Evolutionary conservation across 2,329 filamentous ascomycete genomes (phyloP).

Genomic region (Anthostomella pinea): DNA sequence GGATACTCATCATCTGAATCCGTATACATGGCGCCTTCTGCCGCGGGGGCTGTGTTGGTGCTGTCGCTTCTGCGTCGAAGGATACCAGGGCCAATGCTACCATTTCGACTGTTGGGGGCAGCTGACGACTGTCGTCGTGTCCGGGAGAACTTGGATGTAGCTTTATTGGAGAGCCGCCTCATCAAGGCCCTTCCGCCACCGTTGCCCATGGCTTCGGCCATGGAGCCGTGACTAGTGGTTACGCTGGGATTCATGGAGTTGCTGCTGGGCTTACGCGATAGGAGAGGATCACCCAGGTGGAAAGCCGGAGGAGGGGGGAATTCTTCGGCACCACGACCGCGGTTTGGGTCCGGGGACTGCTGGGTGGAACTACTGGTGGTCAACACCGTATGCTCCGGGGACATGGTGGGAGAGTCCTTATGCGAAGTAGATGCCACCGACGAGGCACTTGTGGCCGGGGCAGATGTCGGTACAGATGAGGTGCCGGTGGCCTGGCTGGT

Average conservation of each 20-base stretch:
- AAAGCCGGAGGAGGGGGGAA: slow-evolving; percentile 53
- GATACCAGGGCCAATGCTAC: slow-evolving; percentile 85
- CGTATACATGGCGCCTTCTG: slow-evolving; percentile 41
- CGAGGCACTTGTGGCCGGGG: slow-evolving; percentile 55
- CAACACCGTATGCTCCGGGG: slow-evolving; percentile 49
- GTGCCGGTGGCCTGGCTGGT: slow-evolving; percentile 41
- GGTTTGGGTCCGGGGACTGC: slow-evolving; percentile 62
- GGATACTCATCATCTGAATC: slow-evolving; percentile 59
- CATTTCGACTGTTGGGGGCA: slow-evolving; percentile 73
- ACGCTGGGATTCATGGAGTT: slow-evolving; percentile 63
- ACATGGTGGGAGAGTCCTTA: slow-evolving; percentile 56
- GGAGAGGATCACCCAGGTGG: slow-evolving; percentile 70
- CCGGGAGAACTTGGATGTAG: slow-evolving; percentile 61
- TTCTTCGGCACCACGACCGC: slow-evolving; percentile 53
- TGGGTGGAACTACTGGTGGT: slow-evolving; percentile 63
- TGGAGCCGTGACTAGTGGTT: slow-evolving; percentile 54
- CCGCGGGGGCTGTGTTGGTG: slow-evolving; percentile 65
- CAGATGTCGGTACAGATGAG: slow-evolving; percentile 40
- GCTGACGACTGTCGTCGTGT: slow-evolving; percentile 76
- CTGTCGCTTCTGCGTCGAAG: slow-evolving; percentile 87
- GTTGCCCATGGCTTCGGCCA: slow-evolving; percentile 40
- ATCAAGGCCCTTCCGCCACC: slow-evolving; percentile 57
- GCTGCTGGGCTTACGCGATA: slow-evolving; percentile 57
- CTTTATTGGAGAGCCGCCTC: slow-evolving; percentile 78
- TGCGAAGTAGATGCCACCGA: slow-evolving; percentile 54